These are phyloP conservation scores for Chaetomium sp. DNA, from an alignment of 2,329 filamentous ascomycete species.

Conservation along the genomic window DNA sequence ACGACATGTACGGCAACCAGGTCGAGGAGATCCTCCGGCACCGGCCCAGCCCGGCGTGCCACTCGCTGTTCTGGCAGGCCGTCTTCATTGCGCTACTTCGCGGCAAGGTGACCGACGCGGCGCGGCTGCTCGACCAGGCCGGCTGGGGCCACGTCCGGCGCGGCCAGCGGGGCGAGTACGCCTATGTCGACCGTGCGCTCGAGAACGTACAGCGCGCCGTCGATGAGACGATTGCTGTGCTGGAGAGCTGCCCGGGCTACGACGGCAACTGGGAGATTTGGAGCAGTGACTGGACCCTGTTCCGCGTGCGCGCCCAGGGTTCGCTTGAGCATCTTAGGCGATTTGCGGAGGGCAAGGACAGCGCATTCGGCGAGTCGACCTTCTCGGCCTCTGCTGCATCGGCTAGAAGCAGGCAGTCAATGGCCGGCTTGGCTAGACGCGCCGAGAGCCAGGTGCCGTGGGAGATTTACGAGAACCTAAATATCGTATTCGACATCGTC, in stretches of 20 bases:
- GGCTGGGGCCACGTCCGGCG: slow-evolving; percentile 78
- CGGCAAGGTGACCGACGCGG: slow-evolving; percentile 68
- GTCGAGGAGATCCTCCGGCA: slow-evolving; percentile 64
- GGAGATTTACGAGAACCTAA: slow-evolving; percentile 84
- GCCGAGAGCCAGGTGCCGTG: slow-evolving; percentile 87
- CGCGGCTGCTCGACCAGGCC: slow-evolving; percentile 70
- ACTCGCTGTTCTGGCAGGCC: slow-evolving; percentile 81
- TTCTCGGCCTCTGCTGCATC: slow-evolving; percentile 43
- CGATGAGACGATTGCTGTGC: slow-evolving; percentile 65
- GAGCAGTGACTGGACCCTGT: slow-evolving; percentile 79
- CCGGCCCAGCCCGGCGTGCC: slow-evolving; percentile 73
- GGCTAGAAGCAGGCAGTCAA: slow-evolving; percentile 49
- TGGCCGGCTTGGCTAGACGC: slow-evolving; percentile 70
- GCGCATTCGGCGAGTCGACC: slow-evolving; percentile 38
- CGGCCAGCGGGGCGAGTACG: slow-evolving; percentile 63
- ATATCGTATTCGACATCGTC: slow-evolving; percentile 77
- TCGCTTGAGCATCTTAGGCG: slow-evolving; percentile 71
- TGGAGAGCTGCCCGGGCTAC: slow-evolving; percentile 73
- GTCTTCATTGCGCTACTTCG: slow-evolving; percentile 74
- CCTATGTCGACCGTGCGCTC: slow-evolving; percentile 76
- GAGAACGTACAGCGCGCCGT: slow-evolving; percentile 75
- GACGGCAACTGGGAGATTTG: slow-evolving; percentile 79
- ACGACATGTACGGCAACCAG: slow-evolving; percentile 71
- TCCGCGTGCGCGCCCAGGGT: slow-evolving; percentile 72
- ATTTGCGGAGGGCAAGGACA: slow-evolving; percentile 69